These are phyloP conservation scores for Kluyveromyces sp. DNA, from an alignment of 1,139 yeast species.

Conservation along the genomic window DNA sequence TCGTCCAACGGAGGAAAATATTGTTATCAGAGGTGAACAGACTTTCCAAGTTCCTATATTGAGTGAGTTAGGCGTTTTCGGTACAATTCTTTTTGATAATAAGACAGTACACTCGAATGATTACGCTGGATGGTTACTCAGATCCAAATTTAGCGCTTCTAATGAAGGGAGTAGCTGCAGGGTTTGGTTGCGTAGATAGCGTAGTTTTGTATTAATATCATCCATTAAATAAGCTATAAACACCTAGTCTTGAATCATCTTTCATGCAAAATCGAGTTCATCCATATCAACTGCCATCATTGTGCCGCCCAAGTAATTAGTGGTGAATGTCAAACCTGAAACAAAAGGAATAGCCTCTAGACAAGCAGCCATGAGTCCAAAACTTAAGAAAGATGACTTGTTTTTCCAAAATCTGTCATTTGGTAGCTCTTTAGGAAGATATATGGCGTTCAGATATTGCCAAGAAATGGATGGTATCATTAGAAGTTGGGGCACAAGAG, in stretches of 20 bases:
- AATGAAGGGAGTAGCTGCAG: conserved; percentile 99
- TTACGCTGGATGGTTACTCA: conserved; percentile 73
- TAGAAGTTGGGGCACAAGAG: conserved; percentile 24
- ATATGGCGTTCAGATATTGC: conserved; percentile 12
- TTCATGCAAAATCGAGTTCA: neutral
- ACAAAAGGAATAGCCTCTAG: conserved; percentile 26
- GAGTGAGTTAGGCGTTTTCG: conserved; percentile 88
- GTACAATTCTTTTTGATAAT: conserved; percentile 70
- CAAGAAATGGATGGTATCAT: conserved; percentile 20
- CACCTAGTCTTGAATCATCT: neutral
- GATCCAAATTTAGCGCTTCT: conserved; percentile 80
- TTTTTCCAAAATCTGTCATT: conserved; percentile 13
- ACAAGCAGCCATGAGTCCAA: conserved; percentile 27
- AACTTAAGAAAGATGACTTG: conserved; percentile 19
- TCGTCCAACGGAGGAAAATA: conserved; percentile 49
- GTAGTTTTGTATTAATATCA: conserved; percentile 29
- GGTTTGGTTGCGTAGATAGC: conserved; percentile 93
- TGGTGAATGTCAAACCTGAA: conserved; percentile 23
- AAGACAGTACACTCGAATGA: conserved; percentile 50
- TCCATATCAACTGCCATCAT: conserved; percentile 8
- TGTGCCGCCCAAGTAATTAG: conserved; percentile 27
- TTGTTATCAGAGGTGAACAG: conserved; percentile 60
- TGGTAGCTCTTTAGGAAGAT: conserved; percentile 7
- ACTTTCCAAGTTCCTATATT: conserved; percentile 61
- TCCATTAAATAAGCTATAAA: neutral